Evolutionary conservation across 768 basidiomycete species (phyloP).

Genomic region (Suillus paluster): DNA sequence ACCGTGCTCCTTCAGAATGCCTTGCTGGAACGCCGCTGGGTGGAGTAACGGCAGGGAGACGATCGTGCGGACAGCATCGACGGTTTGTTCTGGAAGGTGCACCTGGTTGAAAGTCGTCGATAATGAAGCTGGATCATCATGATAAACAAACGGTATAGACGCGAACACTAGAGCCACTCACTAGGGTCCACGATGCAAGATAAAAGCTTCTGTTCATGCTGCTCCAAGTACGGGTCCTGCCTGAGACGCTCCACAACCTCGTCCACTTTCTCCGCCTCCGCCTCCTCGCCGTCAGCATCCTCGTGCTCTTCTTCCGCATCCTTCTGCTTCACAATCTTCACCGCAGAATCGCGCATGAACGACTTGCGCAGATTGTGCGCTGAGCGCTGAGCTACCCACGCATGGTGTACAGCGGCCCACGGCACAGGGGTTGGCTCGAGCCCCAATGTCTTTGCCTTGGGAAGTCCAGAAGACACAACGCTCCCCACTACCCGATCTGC

Average conservation of each 20-base stretch:
- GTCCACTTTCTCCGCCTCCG: conserved; percentile 47
- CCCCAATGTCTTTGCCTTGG: conserved; percentile 14
- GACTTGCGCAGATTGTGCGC: conserved; percentile 55
- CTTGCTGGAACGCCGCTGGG: conserved; percentile 85
- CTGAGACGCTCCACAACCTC: conserved; percentile 79
- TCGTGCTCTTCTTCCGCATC: conserved; percentile 36
- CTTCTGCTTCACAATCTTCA: conserved; percentile 38
- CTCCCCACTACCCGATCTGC: conserved; percentile 79
- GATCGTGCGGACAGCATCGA: conserved; percentile 90
- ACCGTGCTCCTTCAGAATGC: conserved; percentile 88
- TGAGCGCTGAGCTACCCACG: conserved; percentile 65
- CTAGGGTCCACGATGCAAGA: conserved; percentile 86
- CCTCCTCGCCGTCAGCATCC: conserved; percentile 35
- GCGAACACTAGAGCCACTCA: conserved; percentile 33
- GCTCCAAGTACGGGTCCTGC: conserved; percentile 74
- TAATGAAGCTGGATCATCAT: conserved; percentile 57
- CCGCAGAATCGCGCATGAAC: conserved; percentile 60
- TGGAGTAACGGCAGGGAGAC: conserved; percentile 89
- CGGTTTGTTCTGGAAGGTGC: conserved; percentile 84
- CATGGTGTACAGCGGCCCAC: conserved; percentile 68
- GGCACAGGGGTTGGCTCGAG: conserved; percentile 59
- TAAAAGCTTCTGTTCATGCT: conserved; percentile 81
- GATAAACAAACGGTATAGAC: neutral
- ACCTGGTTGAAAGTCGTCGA: conserved; percentile 87
- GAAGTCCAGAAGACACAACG: conserved; percentile 44